Base-by-base conservation (phyloP, 805 yeast species). In the Starmerella sp. region DNA sequence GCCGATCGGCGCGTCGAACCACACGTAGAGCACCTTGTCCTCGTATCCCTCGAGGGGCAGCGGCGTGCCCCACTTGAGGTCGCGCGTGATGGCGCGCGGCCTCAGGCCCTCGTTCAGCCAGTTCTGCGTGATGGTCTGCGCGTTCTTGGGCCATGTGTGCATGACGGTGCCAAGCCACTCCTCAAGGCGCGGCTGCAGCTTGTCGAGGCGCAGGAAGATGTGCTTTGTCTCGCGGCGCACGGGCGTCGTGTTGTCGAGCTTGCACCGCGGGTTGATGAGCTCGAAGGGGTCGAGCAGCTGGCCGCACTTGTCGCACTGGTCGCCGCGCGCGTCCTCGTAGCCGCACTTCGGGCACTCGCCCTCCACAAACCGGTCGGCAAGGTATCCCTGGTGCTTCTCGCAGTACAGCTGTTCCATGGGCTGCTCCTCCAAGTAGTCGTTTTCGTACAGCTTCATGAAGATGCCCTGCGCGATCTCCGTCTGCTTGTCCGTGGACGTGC, bases 1-100 rank as follows among this genome's bases (percentile, higher is more conserved):
- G 46, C 99, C 99, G 63, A 93, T 93, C 50, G 96, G 80, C 39
- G 99, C 99, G 73, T 93, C 99, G 64, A 93, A 93, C 99, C 99
- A 93, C 56, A 93, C 99, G 67, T 93, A 93, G 65, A 93, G 75
- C 11, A 93, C 98, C 72, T 93, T 93, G 54, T 88, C 83, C 62
- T 84, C 81, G 74, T 77, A 93, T 51, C 82, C 86, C 63, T 86
- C 84, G 62, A 87, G 74, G 50, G 99, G 99, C 31, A 93, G 97
- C 8, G 97, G 96, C 7, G 96, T 89, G 70, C 99, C 99, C 99
- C 99, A 93, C 48, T 82, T 82, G 67, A 93, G 78, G 69, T 93
- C 99, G 75, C 99, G 83, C 15, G 98, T 93, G 69, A 93, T 93
- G 74, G 97, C 87, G 71, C 97, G 83, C 59, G 97, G 93, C 60